These are phyloP conservation scores for Sporothrix schenckii DNA, from an alignment of 2,329 filamentous ascomycete species.

Conservation along the genomic window DNA sequence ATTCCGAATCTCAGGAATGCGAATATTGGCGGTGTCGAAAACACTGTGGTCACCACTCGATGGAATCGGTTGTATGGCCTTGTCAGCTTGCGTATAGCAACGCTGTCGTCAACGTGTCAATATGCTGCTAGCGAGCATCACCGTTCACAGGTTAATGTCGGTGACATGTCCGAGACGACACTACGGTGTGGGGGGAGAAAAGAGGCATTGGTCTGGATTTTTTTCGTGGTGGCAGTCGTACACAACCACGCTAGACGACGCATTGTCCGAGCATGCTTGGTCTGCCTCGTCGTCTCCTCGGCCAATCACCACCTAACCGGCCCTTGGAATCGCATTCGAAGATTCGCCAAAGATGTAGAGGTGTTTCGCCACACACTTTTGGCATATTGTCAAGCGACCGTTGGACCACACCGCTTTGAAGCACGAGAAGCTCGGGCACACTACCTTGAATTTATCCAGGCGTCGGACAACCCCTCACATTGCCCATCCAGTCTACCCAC, in stretches of 20 bases:
- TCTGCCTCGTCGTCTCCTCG: neutral
- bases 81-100: neutral
- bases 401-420: no score
- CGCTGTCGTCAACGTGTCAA: neutral
- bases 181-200: neutral
- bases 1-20: neutral
- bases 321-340: conserved; percentile 4
- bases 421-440: neutral
- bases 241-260: conserved; percentile 17
- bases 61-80: neutral
- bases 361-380: neutral
- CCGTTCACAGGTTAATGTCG: neutral
- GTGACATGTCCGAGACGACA: neutral
- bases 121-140: neutral
- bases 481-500: neutral
- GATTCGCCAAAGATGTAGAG: neutral
- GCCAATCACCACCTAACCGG: conserved; percentile 10
- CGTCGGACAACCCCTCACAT: conserved; percentile 7
- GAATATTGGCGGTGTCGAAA: neutral
- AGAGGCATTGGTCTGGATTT: neutral
- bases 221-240: neutral
- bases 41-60: neutral
- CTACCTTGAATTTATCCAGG: conserved; percentile 1
- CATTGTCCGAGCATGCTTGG: conserved; percentile 20
- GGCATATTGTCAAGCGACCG: conserved; percentile 1